These are phyloP conservation scores for sweet orange (Citrus sinensis) DNA, from an alignment of 345 rosid genomes.

Conservation along the genomic window DVS_A1.0 CM039169.1:3485001-3485500, in stretches of 20 bases:
- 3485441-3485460: slow-evolving; percentile 37
- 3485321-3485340: slow-evolving; percentile 44
- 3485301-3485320: slow-evolving; percentile 31
- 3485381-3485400: slow-evolving; percentile 39
- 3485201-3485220: slow-evolving; percentile 36
- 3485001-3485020: slow-evolving; percentile 45
- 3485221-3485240: slow-evolving; percentile 49
- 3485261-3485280: slow-evolving; percentile 57
- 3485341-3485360: slow-evolving; percentile 50
- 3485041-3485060: slow-evolving; percentile 44
- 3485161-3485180: slow-evolving; percentile 37
- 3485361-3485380: slow-evolving; percentile 32
- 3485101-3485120: slow-evolving; percentile 54
- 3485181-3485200: slow-evolving; percentile 40
- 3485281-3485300: slow-evolving; percentile 34
- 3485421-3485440: slow-evolving; percentile 39
- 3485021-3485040: slow-evolving; percentile 46
- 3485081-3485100: slow-evolving; percentile 47
- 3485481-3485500: slow-evolving; percentile 40
- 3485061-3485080: slow-evolving; percentile 54
- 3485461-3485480: slow-evolving; percentile 55
- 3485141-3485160: slow-evolving; percentile 50
- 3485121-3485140: slow-evolving; percentile 49
- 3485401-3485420: slow-evolving; percentile 49
- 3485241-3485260: slow-evolving; percentile 52